Evolutionary conservation across 768 basidiomycete genomes (phyloP).

Genomic region (Phylloporus arenicola): DNA sequence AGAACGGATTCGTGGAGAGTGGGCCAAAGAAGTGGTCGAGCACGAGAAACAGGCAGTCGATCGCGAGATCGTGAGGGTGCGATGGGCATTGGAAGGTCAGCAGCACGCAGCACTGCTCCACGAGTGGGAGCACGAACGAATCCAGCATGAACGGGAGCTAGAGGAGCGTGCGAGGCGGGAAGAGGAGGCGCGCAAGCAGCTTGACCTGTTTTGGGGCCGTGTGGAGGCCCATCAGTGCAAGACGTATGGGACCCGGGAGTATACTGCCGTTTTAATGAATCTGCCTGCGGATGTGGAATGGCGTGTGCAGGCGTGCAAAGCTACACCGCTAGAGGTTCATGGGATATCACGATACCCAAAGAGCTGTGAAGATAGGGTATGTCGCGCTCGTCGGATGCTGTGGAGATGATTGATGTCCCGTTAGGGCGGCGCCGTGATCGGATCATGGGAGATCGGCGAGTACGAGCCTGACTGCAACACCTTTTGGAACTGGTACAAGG

Average conservation of each 20-base stretch:
- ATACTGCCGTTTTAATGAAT: constrained; percentile 27
- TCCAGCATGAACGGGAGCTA: constrained; percentile 12
- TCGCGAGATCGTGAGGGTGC: constrained; percentile 7
- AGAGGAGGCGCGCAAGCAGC: constrained; percentile 15
- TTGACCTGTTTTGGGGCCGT: constrained; percentile 20
- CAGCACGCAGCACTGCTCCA: constrained; percentile 2
- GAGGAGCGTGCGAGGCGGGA: constrained; percentile 17
- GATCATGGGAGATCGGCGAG: constrained; percentile 25
- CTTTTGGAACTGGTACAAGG: constrained; percentile 23
- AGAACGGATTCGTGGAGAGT: constrained; percentile 18
- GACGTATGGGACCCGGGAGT: constrained; percentile 26
- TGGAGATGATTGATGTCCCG: neutral
- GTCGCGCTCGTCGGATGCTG: neutral
- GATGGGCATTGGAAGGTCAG: constrained; percentile 20
- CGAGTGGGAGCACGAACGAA: constrained; percentile 18
- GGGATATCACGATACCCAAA: constrained; percentile 12
- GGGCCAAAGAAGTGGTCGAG: constrained; percentile 14
- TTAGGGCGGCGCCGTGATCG: constrained; percentile 18
- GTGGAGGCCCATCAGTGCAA: constrained; percentile 21
- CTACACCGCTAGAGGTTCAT: constrained; percentile 22
- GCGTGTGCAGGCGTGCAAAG: constrained; percentile 22
- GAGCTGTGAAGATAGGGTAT: constrained; percentile 20
- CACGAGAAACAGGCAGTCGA: constrained; percentile 13
- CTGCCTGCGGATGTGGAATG: constrained; percentile 19
- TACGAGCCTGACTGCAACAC: constrained; percentile 25